Base-by-base conservation (phyloP, 2,329 filamentous ascomycete genomes). In the Sporothrix variecibatus region DNA sequence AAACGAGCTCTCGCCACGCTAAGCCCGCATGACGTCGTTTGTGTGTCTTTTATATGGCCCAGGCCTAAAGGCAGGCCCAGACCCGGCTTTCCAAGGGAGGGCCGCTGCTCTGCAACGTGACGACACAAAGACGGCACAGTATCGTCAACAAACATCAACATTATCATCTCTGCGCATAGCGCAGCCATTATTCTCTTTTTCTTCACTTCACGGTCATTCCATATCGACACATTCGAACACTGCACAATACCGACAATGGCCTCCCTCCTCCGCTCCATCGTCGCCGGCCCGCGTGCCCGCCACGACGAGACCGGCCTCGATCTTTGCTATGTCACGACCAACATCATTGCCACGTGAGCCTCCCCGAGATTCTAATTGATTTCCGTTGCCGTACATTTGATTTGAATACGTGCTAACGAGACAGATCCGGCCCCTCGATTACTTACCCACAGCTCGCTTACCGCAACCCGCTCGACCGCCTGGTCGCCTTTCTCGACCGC, bases 391-490 rank as follows among this genome's bases (percentile, higher is more conserved):
- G n/a, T n/a, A n/a, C n/a, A n/a, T n/a, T n/a, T 40, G 38, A 40
- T 43, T 43, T 12, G n/a, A n/a, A n/a, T n/a, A n/a, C n/a, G n/a
- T 49, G 15, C 34, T 69, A 75, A 88, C 86, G 91, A 87, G 8
- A 7, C 75, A 97, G 95, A 53, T 98, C 95, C 7, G 95, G 96
- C 5, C 96, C 96, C 0, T 94, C 92, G 20, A 92, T 93, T 76
- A 94, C 93, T 23, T 98, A 97, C 80, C 95, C 96, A 0, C 92
- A 97, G 81, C 91, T 93, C 76, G 94, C 94, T 75, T 99, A 98
- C 83, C 93, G 96, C 80, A 99, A 97, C 80, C 95, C 95, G 0
- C 91, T 97, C 69, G 92, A 97, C 80, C 89, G 92, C 53, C 89
- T 99, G 28, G 94, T 98, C 75, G 88, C 89, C 77, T 99, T 95